These are phyloP conservation scores for Hansfordia pulvinata DNA, from an alignment of 2,329 filamentous ascomycete species.

Conservation along the genomic window DNA sequence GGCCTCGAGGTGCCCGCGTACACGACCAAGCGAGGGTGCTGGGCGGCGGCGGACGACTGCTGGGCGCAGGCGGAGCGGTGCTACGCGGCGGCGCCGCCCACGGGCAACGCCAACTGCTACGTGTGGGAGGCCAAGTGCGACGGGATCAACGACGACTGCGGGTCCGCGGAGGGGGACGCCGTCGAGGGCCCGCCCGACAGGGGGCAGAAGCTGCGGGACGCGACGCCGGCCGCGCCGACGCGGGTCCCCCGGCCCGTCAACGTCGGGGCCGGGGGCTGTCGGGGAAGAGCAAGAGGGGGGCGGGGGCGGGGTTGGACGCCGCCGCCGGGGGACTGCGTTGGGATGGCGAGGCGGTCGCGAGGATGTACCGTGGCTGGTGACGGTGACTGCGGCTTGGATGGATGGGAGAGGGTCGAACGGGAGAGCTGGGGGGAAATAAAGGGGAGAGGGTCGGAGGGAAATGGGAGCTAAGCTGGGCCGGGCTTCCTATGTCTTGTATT, in stretches of 20 bases:
- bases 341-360: too few relatives aligned
- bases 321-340: too few relatives aligned
- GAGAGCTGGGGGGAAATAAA: too few relatives aligned
- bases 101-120: slow-evolving; percentile 44
- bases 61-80: slow-evolving; percentile 47
- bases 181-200: slow-evolving; percentile 33
- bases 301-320: too few relatives aligned
- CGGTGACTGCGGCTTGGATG: too few relatives aligned
- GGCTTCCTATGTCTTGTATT: too few relatives aligned
- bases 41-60: slow-evolving; percentile 38
- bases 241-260: slow-evolving; percentile 11
- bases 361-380: too few relatives aligned
- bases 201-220: slow-evolving; percentile 20
- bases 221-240: slow-evolving; percentile 9
- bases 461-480: too few relatives aligned
- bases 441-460: too few relatives aligned
- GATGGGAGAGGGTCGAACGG: too few relatives aligned
- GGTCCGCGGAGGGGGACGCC: slow-evolving; percentile 19
- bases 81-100: slow-evolving; percentile 42
- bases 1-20: slow-evolving; percentile 46
- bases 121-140: slow-evolving; percentile 51
- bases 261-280: not conserved
- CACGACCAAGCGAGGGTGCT: slow-evolving; percentile 42
- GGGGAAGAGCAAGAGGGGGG: not conserved
- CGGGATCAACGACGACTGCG: slow-evolving; percentile 27